These are phyloP conservation scores for Umbelopsis ramanniana DNA, from an alignment of 192 early-diverging fungal genomes.

Conservation along the genomic window DNA sequence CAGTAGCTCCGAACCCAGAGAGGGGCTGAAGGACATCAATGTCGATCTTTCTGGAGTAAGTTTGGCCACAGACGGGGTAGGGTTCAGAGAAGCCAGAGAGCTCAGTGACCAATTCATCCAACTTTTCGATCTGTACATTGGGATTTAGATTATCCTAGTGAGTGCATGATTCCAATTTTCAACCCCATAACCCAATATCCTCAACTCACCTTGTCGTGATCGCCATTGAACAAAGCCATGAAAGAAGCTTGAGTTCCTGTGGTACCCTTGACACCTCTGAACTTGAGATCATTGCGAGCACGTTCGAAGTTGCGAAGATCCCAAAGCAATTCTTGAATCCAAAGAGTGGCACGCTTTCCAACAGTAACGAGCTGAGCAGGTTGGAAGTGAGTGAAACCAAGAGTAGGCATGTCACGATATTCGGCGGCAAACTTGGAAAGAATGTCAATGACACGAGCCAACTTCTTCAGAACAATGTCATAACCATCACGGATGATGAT, in stretches of 20 bases:
- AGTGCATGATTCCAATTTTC: no score
- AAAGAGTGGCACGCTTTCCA: constrained; percentile 94
- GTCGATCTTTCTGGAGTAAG: constrained; percentile 98
- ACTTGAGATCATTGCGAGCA: constrained; percentile 84
- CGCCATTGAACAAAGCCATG: constrained; percentile 90
- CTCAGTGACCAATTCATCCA: constrained; percentile 91
- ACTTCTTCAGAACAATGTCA: constrained; percentile 89
- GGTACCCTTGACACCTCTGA: constrained; percentile 98
- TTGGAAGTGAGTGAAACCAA: constrained; percentile 99
- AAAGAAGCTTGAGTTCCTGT: constrained; percentile 99
- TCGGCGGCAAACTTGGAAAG: constrained; percentile 78
- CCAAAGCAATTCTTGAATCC: constrained; percentile 97
- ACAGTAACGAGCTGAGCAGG: constrained; percentile 98
- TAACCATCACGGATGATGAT: constrained; percentile 95
- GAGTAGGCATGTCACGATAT: constrained; percentile 87
- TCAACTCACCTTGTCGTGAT: constrained; percentile 76
- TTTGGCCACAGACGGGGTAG: constrained; percentile 96
- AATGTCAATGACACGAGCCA: constrained; percentile 81
- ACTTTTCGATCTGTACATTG: constrained; percentile 68
- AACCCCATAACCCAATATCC: no score
- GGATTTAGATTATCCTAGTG: no score
- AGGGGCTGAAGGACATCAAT: constrained; percentile 87
- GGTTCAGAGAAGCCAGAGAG: constrained; percentile 81
- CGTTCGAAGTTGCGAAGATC: constrained; percentile 94
- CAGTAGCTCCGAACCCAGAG: constrained; percentile 91